These are phyloP conservation scores for Apium graveolens DNA, from an alignment of 129 eudicot species.

Conservation along the genomic window DNA sequence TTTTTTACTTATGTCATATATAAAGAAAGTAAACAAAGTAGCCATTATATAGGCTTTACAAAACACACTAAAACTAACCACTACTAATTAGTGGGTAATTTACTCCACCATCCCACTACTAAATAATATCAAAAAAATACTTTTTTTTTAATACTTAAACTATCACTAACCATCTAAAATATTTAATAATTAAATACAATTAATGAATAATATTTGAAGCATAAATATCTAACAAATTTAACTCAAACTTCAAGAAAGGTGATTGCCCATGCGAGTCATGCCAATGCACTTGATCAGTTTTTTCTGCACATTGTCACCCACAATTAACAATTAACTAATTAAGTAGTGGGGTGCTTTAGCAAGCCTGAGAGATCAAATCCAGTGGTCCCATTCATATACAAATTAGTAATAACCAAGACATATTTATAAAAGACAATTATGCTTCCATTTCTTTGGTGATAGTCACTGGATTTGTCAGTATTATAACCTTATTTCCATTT, in stretches of 20 bases:
- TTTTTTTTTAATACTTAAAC: no score
- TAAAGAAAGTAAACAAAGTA: no score
- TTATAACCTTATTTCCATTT: background rate
- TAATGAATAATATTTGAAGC: no score
- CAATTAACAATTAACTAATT: background rate
- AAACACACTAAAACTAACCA: no score
- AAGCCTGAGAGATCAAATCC: background rate
- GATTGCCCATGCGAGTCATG: background rate
- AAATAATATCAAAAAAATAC: no score
- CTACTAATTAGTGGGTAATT: no score
- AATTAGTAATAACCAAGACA: background rate
- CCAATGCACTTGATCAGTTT: background rate
- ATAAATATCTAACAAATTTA: no score
- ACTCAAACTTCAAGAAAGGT: constrained; percentile 2
- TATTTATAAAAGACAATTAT: background rate
- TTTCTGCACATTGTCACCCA: background rate
- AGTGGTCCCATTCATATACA: background rate
- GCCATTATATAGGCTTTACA: no score
- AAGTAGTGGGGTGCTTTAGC: background rate
- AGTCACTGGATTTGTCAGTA: background rate
- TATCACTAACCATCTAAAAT: no score
- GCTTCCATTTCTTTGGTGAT: background rate
- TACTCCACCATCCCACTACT: no score
- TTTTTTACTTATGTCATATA: no score
- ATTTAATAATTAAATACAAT: no score